Base-by-base conservation (phyloP, 2,329 filamentous ascomycete species). In the Fusarium sp. region DNA sequence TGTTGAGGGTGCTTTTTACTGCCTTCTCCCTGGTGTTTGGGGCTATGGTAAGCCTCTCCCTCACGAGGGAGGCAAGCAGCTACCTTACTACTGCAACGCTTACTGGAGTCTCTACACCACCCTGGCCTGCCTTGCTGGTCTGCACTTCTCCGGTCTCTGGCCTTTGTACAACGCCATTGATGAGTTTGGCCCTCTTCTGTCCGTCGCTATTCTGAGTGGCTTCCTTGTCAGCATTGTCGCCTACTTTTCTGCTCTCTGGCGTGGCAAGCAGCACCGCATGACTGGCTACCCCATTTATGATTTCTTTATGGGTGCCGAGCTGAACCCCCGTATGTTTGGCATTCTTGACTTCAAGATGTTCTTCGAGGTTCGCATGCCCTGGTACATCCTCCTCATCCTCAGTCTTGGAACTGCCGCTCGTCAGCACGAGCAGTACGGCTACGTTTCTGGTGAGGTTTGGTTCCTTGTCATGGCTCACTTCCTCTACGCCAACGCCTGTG, bases 271-370 rank as follows among this genome's bases (percentile, higher is more conserved):
- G 78, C 94, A 98, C 81, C 92, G 95, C 70, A 98, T 98, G 94
- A 97, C 94, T 9, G 94, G 93, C 24, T 88, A 91, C 76, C 88
- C 87, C 38, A 87, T 97, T 78, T 97, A 97, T 78, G 94, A 97
- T 82, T 97, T 97, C 84, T 97, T 97, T 85, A 95, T 97, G 89
- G 94, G 94, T 43, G 92, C 93, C 7, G 94, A 97, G 83, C 85
- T 97, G 61, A 97, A 97, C 83, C 94, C 94, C 2, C 88, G 94
- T 68, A 89, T 98, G 85, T 95, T 94, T 77, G 92, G 91, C 30
- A 92, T 94, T 73, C 84, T 97, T 57, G 94, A 97, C 82, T 94
- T 97, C 84, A 97, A 97, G 85, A 97, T 97, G 94, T 97, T 97
- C 83, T 96, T 94, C 77, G 94, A 97, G 80, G 94, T 97, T 66